These are phyloP conservation scores for Fonsecaea nubica DNA, from an alignment of 2,329 filamentous ascomycete species.

Conservation along the genomic window DNA sequence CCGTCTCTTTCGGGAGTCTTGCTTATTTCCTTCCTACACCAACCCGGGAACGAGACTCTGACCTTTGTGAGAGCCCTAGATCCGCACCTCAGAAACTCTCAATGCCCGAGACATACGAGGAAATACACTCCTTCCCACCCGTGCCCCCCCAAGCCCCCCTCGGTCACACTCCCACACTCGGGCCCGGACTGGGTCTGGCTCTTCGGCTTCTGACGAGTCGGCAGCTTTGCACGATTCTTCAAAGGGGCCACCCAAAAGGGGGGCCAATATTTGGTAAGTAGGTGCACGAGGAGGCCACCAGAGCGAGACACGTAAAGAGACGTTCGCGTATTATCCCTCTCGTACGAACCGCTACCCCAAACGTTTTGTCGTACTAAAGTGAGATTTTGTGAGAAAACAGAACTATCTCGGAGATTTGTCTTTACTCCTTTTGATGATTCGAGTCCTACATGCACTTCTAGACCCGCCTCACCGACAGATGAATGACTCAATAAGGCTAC, in stretches of 20 bases:
- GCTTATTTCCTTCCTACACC: background rate
- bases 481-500: background rate
- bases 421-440: background rate
- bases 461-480: background rate
- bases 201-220: conserved; percentile 2
- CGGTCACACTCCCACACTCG: background rate
- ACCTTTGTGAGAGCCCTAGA: background rate
- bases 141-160: background rate
- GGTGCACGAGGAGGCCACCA: background rate
- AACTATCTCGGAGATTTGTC: background rate
- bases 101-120: background rate
- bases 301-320: background rate
- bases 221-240: conserved; percentile 4
- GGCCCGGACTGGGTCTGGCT: conserved; percentile 1
- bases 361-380: background rate
- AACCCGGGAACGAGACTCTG: background rate
- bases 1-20: background rate
- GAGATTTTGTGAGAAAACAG: background rate
- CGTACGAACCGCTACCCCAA: background rate
- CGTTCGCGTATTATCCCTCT: background rate
- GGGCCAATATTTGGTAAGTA: no score
- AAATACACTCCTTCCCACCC: no score
- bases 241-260: background rate
- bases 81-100: background rate
- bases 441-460: background rate